Percentiles rank a stretch among this genome's conserved stretches.
Evolutionary conservation across 345 rosid species (phyloP).

Genomic region (Diplotaxis tenuifolia): DNA sequence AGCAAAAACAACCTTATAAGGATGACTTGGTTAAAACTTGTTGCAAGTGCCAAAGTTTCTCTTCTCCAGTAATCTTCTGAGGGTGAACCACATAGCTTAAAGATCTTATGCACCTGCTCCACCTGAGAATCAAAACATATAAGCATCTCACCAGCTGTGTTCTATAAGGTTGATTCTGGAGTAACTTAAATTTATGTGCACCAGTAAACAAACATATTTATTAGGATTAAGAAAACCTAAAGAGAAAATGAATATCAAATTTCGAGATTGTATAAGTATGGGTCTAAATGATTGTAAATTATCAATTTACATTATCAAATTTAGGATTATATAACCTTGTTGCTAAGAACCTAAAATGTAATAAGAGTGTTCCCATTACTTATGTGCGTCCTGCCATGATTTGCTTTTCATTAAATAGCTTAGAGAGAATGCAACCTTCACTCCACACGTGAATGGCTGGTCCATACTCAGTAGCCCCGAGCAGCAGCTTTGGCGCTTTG

Average conservation of each 20-base stretch:
- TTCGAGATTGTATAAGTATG: too few species aligned
- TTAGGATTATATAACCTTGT: too few species aligned
- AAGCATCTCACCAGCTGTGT: background rate
- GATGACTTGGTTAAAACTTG: slow-evolving; percentile 69
- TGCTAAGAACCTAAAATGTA: background rate
- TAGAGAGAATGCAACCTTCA: slow-evolving; percentile 78
- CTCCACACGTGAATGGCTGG: slow-evolving; percentile 88
- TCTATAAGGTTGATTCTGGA: background rate
- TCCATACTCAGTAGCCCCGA: slow-evolving; percentile 82
- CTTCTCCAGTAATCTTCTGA: slow-evolving; percentile 80
- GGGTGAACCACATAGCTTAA: slow-evolving; percentile 85
- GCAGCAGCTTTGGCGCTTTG: slow-evolving; percentile 79
- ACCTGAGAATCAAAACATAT: slow-evolving; percentile 45
- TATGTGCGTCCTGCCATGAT: slow-evolving; percentile 89
- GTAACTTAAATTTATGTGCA: background rate
- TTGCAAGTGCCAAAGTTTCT: slow-evolving; percentile 50
- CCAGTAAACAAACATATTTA: too few species aligned
- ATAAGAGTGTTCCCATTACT: slow-evolving; percentile 37
- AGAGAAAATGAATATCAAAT: too few species aligned
- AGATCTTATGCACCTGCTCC: slow-evolving; percentile 87
- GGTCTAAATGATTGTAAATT: too few species aligned
- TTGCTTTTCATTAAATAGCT: slow-evolving; percentile 75
- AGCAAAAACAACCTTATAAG: slow-evolving; percentile 62
- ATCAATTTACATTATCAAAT: too few species aligned
- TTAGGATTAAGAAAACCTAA: too few species aligned